Conservation (phyloP, 2,329 filamentous ascomycete genomes). For the Aspergillus thermomutatus region DNA sequence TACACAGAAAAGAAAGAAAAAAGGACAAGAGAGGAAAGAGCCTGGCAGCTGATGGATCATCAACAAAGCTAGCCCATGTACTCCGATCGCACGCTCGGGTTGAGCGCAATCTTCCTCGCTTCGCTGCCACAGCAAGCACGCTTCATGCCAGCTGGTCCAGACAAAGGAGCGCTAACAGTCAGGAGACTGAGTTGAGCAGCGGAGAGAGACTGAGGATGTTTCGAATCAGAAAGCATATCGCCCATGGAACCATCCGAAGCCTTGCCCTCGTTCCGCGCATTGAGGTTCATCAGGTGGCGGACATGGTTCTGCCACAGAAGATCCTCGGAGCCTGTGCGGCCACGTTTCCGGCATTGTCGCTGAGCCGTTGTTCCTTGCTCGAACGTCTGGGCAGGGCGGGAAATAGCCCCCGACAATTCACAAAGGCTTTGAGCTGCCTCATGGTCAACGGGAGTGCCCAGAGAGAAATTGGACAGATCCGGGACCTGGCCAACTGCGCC, state of each 20-base stretch:
- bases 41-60: neutral
- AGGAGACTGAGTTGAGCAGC: constrained; percentile 19
- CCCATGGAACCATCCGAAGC: constrained; percentile 31
- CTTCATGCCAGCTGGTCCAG: constrained; percentile 38
- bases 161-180: constrained; percentile 24
- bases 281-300: constrained; percentile 34
- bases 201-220: constrained; percentile 10
- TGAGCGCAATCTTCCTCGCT: constrained; percentile 33
- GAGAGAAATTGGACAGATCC: constrained; percentile 34
- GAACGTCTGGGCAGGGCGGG: constrained; percentile 14
- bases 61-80: constrained; percentile 20
- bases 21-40: constrained; percentile 1
- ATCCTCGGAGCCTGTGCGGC: constrained; percentile 39
- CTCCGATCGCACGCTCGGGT: constrained; percentile 31
- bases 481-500: constrained; percentile 23
- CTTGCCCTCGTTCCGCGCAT: constrained; percentile 21
- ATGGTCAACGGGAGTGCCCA: constrained; percentile 32
- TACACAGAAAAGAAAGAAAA: constrained; percentile 21
- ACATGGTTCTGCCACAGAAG: constrained; percentile 36
- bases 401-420: constrained; percentile 35
- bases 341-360: constrained; percentile 37
- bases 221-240: constrained; percentile 27
- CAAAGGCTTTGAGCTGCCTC: constrained; percentile 43
- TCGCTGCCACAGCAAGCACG: constrained; percentile 41
- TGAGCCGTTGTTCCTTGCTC: constrained; percentile 12